These are phyloP conservation scores for Alopecurus myosuroides DNA, from an alignment of 176 grass and related monocot genomes.

Conservation along the genomic window DNA sequence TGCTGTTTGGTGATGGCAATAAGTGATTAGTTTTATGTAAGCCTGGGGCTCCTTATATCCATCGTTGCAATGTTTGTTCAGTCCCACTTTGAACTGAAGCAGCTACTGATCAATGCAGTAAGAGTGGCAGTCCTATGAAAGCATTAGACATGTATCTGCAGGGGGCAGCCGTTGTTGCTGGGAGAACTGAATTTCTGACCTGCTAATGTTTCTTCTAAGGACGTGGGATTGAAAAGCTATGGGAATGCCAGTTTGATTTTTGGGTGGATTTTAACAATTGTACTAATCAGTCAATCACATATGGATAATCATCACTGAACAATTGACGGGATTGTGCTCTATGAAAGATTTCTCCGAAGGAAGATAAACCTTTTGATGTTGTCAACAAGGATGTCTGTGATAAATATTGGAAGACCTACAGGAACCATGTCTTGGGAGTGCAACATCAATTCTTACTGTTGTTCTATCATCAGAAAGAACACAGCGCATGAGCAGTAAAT, in stretches of 20 bases:
- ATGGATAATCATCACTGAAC: neutral
- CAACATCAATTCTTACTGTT: neutral
- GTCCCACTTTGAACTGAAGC: neutral
- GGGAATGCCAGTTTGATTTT: neutral
- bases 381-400: neutral
- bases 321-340: neutral
- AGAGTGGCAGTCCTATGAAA: neutral
- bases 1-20: conserved; percentile 50
- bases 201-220: neutral
- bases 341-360: neutral
- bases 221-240: neutral
- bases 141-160: neutral
- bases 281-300: neutral
- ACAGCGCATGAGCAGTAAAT: neutral
- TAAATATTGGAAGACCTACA: neutral
- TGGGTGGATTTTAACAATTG: neutral
- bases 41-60: neutral
- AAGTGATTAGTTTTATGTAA: conserved; percentile 2
- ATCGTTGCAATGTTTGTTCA: neutral
- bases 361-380: neutral
- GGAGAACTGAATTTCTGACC: neutral
- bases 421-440: neutral
- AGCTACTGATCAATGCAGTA: neutral
- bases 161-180: neutral
- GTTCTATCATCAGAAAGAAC: neutral